phyloP scores from a whole-genome alignment of 1,139 yeast species.

The Pneumocystis carinii region DNA sequence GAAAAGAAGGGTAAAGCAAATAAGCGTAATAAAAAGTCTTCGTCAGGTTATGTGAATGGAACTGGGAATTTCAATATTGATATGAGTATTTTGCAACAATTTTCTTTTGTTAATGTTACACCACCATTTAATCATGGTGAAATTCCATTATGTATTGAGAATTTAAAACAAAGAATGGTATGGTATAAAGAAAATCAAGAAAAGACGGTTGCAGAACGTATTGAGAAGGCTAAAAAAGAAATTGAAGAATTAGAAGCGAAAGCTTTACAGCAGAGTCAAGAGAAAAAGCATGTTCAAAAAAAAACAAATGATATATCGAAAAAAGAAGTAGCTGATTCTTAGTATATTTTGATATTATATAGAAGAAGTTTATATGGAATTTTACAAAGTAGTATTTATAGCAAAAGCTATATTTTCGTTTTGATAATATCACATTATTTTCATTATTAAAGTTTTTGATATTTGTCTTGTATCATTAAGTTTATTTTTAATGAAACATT shows the following conservation, averaged over 20 bases:
- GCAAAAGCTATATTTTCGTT: not conserved
- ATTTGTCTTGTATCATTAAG: not conserved
- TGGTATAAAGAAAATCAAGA: constrained; percentile 64
- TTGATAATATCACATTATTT: not conserved
- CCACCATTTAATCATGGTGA: constrained; percentile 72
- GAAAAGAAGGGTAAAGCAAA: constrained; percentile 33
- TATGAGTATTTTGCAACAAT: constrained; percentile 62
- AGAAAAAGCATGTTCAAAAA: not conserved
- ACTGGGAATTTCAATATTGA: constrained; percentile 53
- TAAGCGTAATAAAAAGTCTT: constrained; percentile 24
- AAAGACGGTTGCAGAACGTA: constrained; percentile 48
- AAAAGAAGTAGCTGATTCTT: not conserved
- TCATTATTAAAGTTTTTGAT: not conserved
- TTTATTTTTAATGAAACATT: too few species aligned
- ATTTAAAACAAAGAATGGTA: constrained; percentile 59
- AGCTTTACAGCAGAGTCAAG: constrained; percentile 1
- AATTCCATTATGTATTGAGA: constrained; percentile 47
- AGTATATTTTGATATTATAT: not conserved
- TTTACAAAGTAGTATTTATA: not conserved
- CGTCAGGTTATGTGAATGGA: constrained; percentile 11
- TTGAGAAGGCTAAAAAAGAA: constrained; percentile 18
- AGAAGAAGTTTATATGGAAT: not conserved
- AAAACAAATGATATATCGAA: constrained; percentile 1
- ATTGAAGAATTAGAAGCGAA: constrained; percentile 15
- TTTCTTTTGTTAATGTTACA: constrained; percentile 61